Evolutionary conservation across 2,329 filamentous ascomycete species (phyloP), one percentile per base, ranked within the genome.

Genomic region (Cladosporium oxysporum): DNA sequence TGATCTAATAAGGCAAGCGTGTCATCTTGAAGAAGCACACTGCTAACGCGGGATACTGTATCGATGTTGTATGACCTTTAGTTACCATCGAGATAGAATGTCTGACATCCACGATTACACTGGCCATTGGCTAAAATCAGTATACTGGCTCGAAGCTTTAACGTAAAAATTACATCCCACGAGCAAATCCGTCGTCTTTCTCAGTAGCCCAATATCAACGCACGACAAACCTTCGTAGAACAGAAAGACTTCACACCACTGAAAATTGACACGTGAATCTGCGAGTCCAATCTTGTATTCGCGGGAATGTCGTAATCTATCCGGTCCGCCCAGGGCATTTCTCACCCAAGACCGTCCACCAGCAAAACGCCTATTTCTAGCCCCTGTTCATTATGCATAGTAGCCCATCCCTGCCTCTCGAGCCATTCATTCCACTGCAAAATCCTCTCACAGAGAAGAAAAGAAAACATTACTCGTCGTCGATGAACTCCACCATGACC

Each of bases 401-500:
- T 59, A 21, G 18, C 35, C 41, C n/a, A 12, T 23, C 41, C n/a
- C 8, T 47, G 2, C n/a, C 41, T 58, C 55, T 35, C 33, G 11
- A 33, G n/a, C 16, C 49, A 52, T 16, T 14, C 16, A 12, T 52
- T 21, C 49, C 10, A 41, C 18, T 41, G 55, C 18, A 14, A 58
- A 23, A 21, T 16, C 6, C 55, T 21, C 31, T 7, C 28, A 3
- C n/a, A 16, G 4, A 16, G 16, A n/a, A n/a, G 5, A 16, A 37
- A 37, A n/a, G 4, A 16, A n/a, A 44, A 47, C 41, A 47, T 47
- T 47, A 58, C 62, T 76, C 73, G 21, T 71, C 73, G 55, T 75
- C 72, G 33, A 72, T 66, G 74, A 93, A 96, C 78, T 97, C 95
- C 71, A 99, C 90, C 92, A 97, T 97, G 8, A 99, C 90, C 0